Base-by-base conservation (phyloP, 176 grass and related monocot species). In the Aechmea fasciata region DNA sequence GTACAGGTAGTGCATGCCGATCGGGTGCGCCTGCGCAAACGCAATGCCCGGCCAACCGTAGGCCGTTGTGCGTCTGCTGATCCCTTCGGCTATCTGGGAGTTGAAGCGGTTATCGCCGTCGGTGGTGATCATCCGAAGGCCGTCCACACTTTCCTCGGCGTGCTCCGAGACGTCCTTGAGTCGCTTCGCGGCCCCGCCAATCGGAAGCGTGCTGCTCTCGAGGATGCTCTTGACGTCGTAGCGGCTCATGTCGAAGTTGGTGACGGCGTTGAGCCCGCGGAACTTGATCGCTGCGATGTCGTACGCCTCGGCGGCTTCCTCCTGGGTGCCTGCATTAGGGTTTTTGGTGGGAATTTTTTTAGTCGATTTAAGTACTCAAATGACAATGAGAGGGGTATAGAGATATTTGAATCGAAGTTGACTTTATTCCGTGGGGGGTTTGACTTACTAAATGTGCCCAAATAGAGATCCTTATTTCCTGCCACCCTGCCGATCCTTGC, bases 221-320 rank as follows among this genome's bases (percentile, higher is more conserved):
- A 86, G 79, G 48, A 94, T 94, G 70, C 85, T 88, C 48, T 86
- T 79, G n/a, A 94, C 83, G 5, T 94, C 83, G 20, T 94, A 94
- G 2, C 83, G 80, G 72, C 69, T 89, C 90, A 94, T 89, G 68
- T 92, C 90, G 65, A 93, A 93, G 83, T 93, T 93, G 11, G 90
- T 93, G 8, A 93, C 85, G 4, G 90, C 90, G 24, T 82, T 93
- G 14, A 93, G 83, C 23, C 90, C 90, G 0, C 90, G 77, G 75
- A 93, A 93, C 57, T 93, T 93, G 59, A 93, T 93, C 3, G 85
- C 90, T 0, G 90, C 90, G 0, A 93, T 93, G 68, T 93, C 90
- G 15, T 93, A 93, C 2, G 90, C 90, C 70, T 93, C 90, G 0
- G 85, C 90, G 10, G 90, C 90, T 71, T 93, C 90, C 77, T 93